Evolutionary conservation across 2,329 filamentous ascomycete species (phyloP).

Genomic region (Aspergillus pseudonomiae): DNA sequence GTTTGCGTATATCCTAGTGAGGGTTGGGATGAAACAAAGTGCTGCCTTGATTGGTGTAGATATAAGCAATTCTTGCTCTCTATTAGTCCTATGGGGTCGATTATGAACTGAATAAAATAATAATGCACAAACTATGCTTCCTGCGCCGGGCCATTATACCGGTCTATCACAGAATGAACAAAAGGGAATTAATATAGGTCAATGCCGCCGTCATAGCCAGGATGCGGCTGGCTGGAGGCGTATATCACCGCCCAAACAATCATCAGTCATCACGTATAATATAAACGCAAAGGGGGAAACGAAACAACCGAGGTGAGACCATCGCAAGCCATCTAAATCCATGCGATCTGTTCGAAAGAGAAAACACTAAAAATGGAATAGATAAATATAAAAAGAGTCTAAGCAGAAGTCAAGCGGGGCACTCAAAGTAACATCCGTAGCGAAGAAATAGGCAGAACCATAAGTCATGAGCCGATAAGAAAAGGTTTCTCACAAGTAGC

Average conservation of each 20-base stretch:
- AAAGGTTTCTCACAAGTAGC: neutral
- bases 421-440: neutral
- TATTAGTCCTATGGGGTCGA: neutral
- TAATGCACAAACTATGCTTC: conserved; percentile 1
- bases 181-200: neutral
- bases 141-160: conserved; percentile 11
- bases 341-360: conserved; percentile 9
- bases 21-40: conserved; percentile 8
- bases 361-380: conserved; percentile 2
- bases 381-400: neutral
- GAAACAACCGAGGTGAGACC: neutral
- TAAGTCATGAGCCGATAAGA: neutral
- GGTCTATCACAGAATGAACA: conserved; percentile 8
- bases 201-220: neutral
- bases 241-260: conserved; percentile 5
- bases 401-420: neutral
- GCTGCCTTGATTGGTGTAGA: neutral
- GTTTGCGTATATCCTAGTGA: conserved; percentile 8
- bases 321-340: conserved; percentile 3
- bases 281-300: neutral
- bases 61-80: neutral
- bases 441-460: neutral
- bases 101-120: neutral
- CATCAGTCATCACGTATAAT: conserved; percentile 15
- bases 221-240: neutral